Percentiles rank a stretch among this genome's conserved stretches.
These are phyloP conservation scores for Lactifluus rugatus DNA, from an alignment of 768 basidiomycete species.

Conservation along the genomic window DNA sequence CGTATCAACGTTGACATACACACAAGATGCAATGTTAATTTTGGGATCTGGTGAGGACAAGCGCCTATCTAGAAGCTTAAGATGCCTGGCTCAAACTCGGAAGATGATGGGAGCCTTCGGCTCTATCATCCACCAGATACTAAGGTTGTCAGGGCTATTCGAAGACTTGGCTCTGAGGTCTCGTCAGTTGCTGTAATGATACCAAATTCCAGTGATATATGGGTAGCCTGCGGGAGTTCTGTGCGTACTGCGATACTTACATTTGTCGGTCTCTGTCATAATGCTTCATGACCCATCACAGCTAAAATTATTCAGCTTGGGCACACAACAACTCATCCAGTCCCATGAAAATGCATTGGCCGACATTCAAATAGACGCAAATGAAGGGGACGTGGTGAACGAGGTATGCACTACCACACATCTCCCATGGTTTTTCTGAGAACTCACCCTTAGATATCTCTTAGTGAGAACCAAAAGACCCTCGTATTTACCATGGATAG, in stretches of 20 bases:
- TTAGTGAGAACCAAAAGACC: slow-evolving; percentile 42
- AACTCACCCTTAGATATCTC: slow-evolving; percentile 47
- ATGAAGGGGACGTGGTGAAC: slow-evolving; percentile 52
- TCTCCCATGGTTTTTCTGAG: slow-evolving; percentile 19
- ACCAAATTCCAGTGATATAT: slow-evolving; percentile 32
- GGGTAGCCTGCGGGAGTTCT: slow-evolving; percentile 55
- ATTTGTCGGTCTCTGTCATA: not conserved
- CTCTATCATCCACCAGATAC: slow-evolving; percentile 13
- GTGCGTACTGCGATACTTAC: slow-evolving; percentile 29
- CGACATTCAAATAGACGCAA: slow-evolving; percentile 37
- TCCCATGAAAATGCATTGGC: slow-evolving; percentile 38
- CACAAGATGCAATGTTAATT: slow-evolving; percentile 39
- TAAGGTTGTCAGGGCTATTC: slow-evolving; percentile 16
- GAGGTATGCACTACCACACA: slow-evolving; percentile 41
- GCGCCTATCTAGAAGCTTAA: not conserved
- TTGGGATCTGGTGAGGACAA: slow-evolving; percentile 47
- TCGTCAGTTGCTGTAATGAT: slow-evolving; percentile 49
- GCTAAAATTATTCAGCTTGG: slow-evolving; percentile 37
- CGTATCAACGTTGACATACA: slow-evolving; percentile 45
- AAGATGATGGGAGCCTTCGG: slow-evolving; percentile 20
- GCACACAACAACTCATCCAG: slow-evolving; percentile 44
- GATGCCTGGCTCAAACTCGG: slow-evolving; percentile 41
- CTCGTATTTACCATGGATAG: slow-evolving; percentile 66
- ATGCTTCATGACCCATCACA: slow-evolving; percentile 10
- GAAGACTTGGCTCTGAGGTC: slow-evolving; percentile 38